A percentile compares a stretch with the other conserved stretches of the same genome.
These are phyloP conservation scores for Physcia stellaris DNA, from an alignment of 495 filamentous ascomycete species.

Conservation along the genomic window DNA sequence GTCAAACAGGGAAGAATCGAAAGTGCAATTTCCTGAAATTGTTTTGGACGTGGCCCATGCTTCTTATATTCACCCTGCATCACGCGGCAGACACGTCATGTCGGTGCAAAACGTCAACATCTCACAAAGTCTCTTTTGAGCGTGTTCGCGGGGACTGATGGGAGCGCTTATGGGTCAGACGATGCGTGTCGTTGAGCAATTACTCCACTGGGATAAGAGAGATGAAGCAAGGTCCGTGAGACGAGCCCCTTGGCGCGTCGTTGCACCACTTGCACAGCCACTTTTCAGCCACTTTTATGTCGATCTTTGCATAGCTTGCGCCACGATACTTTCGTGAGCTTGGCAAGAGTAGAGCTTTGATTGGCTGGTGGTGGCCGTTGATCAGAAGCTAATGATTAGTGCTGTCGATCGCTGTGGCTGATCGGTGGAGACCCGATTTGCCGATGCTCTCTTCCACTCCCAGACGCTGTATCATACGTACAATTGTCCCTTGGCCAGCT, in stretches of 20 bases:
- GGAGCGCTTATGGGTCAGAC: too few species aligned
- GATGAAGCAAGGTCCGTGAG: constrained; percentile 1
- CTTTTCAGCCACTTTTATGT: background rate
- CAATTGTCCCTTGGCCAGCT: constrained; percentile 2
- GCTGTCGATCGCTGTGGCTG: background rate
- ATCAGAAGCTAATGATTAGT: background rate
- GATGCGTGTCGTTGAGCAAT: too few species aligned
- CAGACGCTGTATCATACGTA: background rate
- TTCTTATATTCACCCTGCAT: too few species aligned
- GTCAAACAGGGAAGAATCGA: too few species aligned
- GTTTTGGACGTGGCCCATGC: too few species aligned
- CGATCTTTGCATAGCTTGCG: background rate
- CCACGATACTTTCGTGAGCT: background rate
- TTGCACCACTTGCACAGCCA: constrained; percentile 1
- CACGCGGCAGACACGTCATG: too few species aligned
- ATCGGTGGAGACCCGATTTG: background rate
- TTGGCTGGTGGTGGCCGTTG: background rate
- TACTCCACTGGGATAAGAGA: too few species aligned
- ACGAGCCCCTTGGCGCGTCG: background rate
- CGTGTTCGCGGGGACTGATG: too few species aligned
- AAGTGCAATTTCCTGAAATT: too few species aligned
- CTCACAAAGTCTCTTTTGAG: too few species aligned
- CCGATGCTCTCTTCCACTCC: background rate
- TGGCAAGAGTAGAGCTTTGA: background rate
- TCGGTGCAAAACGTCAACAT: too few species aligned